These are phyloP conservation scores for Hypoxylon sp. DNA, from an alignment of 2,329 filamentous ascomycete genomes.

Conservation along the genomic window DNA sequence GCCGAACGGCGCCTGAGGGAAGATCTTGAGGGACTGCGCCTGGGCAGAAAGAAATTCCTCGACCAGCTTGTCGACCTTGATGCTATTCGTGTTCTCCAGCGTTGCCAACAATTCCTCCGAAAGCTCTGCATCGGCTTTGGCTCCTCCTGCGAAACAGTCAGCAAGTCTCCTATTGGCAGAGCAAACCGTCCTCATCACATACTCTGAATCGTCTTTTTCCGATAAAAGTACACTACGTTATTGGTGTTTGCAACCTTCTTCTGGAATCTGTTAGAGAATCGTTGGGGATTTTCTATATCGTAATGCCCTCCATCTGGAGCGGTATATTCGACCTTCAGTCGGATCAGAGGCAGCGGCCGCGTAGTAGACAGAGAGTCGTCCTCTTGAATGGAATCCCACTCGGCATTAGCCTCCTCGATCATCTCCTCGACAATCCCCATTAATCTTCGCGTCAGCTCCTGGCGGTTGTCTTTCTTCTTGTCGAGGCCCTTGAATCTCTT, in stretches of 20 bases:
- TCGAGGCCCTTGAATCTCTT: conserved; percentile 79
- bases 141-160: conserved; percentile 35
- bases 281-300: conserved; percentile 92
- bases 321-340: conserved; percentile 89
- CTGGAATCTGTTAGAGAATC: conserved; percentile 91
- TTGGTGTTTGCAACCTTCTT: conserved; percentile 93
- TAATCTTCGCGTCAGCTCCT: conserved; percentile 79
- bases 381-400: conserved; percentile 83
- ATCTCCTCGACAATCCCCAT: conserved; percentile 83
- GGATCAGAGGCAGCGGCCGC: conserved; percentile 80
- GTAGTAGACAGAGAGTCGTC: conserved; percentile 65
- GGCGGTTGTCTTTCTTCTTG: conserved; percentile 82
- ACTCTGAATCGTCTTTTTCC: conserved; percentile 76
- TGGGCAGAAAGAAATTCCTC: conserved; percentile 86
- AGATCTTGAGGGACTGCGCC: conserved; percentile 87
- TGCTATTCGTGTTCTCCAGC: conserved; percentile 70
- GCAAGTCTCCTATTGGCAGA: neutral
- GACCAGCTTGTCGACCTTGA: conserved; percentile 90
- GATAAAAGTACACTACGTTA: conserved; percentile 91
- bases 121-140: conserved; percentile 61
- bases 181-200: conserved; percentile 42
- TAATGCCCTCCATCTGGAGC: conserved; percentile 85
- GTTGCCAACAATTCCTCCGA: conserved; percentile 71
- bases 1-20: conserved; percentile 91
- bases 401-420: conserved; percentile 81